Base-by-base conservation (phyloP, 805 yeast species). In the Teunomyces funiuensis region DNA sequence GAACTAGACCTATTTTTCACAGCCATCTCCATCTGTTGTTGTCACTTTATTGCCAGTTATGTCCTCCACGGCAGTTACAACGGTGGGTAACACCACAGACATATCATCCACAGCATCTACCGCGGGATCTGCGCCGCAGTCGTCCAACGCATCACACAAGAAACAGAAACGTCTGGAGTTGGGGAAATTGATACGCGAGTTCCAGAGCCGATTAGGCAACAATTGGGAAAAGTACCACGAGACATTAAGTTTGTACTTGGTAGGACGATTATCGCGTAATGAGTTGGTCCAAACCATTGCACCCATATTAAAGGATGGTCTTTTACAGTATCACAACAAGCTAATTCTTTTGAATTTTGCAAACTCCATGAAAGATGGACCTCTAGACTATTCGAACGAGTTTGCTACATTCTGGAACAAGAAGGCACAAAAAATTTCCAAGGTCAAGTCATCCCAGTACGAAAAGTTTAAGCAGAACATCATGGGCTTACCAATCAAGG, bases 161-260 rank as follows among this genome's bases (percentile, higher is more conserved):
- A 28, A 18, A 17, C 52, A 44, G 36, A 62, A 65, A 40, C 46
- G 72, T 26, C 49, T 54, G 27, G 71, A 69, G 39, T 52, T 71
- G 22, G 73, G 67, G 46, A 46, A 49, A 13, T 69, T 89, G 43
- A 87, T 90, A 55, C 73, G 77, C 27, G 88, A 85, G 41, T 79
- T 93, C 47, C 90, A 87, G 49, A 74, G 74, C 40, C 73, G 76
- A 45, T 62, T 91, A 44, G 97, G 97, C 2, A 69, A 74, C 33
- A 77, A 79, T 40, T 91, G 99, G 99, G 91, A 84, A 47, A 76
- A 75, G 44, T 91, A 91, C 61, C 90, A 95, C 47, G 85, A 82
- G 42, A 74, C 87, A 4, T 74, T 93, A 17, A 81, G 91, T 38
- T 67, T 77, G 39, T 91, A 89, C 53, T 69, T 91, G 28, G 71